phyloP scores from a whole-genome alignment of 2,329 filamentous ascomycete genomes.

The Colletotrichum higginsianum region DNA sequence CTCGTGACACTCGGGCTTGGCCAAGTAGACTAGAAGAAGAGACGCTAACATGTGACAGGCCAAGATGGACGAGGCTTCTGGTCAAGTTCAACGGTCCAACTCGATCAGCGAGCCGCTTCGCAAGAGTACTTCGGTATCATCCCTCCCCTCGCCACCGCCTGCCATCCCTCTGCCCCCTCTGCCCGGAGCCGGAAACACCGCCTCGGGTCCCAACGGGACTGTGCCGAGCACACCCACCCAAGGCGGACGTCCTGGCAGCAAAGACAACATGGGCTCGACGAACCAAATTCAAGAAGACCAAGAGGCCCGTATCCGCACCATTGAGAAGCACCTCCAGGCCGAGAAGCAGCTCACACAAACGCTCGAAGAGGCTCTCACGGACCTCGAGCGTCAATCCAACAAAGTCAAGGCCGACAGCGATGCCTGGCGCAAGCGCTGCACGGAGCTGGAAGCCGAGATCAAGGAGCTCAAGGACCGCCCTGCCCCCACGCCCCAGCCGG shows the following conservation, averaged over 20 bases:
- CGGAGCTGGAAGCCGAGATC: slow-evolving; percentile 80
- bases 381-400: slow-evolving; percentile 92
- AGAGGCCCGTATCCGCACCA: slow-evolving; percentile 92
- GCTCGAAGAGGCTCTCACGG: slow-evolving; percentile 93
- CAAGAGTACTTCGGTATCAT: slow-evolving; percentile 87
- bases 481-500: slow-evolving; percentile 62
- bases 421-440: slow-evolving; percentile 88
- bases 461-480: slow-evolving; percentile 72
- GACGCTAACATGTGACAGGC: slow-evolving; percentile 60
- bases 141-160: slow-evolving; percentile 92
- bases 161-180: slow-evolving; percentile 96
- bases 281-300: slow-evolving; percentile 93
- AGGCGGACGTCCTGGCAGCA: slow-evolving; percentile 81
- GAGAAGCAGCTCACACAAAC: slow-evolving; percentile 97
- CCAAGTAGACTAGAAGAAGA: neutral
- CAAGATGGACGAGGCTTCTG: slow-evolving; percentile 50
- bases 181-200: slow-evolving; percentile 71
- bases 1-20: neutral
- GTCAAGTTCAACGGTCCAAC: slow-evolving; percentile 70
- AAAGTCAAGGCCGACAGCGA: slow-evolving; percentile 94
- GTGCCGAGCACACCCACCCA: slow-evolving; percentile 66
- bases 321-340: slow-evolving; percentile 95
- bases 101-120: slow-evolving; percentile 79
- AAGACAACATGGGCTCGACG: slow-evolving; percentile 76
- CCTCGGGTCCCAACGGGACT: slow-evolving; percentile 56